Evolutionary conservation across 768 basidiomycete genomes (phyloP), one percentile per base, ranked within the genome.

Genomic region (Neoboletus magnificus): DNA sequence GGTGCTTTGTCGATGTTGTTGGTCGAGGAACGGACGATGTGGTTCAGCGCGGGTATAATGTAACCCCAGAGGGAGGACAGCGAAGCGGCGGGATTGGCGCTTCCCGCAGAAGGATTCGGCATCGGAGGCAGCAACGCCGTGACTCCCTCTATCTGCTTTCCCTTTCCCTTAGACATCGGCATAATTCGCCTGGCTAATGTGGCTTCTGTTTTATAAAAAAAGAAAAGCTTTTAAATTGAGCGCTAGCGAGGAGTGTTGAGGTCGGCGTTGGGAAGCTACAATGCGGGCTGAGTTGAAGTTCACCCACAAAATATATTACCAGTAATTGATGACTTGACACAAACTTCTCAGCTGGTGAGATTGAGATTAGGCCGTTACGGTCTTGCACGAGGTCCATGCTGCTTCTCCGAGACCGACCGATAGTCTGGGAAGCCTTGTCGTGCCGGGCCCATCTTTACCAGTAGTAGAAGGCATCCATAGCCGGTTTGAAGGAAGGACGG

Each of bases 1-100:
- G 89, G 88, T 7, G 86, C 82, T 66, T 86, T 88, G 59, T 75
- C 71, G 48, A 75, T 60, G 59, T 78, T 75, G 65, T 85, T 84
- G 30, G 82, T 80, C 29, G 86, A 79, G n/a, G 81, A 81, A 60
- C 85, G 85, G 55, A 90, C 75, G 66, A 90, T 89, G 67, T 90
- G 87, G 65, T 89, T 84, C 37, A 90, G 73, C 25, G 88, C 88
- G 32, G 89, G 89, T 48, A 83, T 76, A 30, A 90, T 71, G 70
- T 89, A 90, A 11, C 82, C 81, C 89, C 89, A 90, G 50, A 91
- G 77, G 2, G 86, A 76, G 49, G 84, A 78, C 29, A 89, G 75
- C 0, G 88, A 89, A 13, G 85, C 84, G 15, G 88, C 77, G 41
- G 89, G 89, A 68, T 89, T 86, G 29, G 86, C 82, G 63, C 86